A percentile compares a stretch with the other conserved stretches of the same genome.
Conservation (phyloP, 1,284 basidiomycete genomes). For the Cryptococcus floricola region DNA sequence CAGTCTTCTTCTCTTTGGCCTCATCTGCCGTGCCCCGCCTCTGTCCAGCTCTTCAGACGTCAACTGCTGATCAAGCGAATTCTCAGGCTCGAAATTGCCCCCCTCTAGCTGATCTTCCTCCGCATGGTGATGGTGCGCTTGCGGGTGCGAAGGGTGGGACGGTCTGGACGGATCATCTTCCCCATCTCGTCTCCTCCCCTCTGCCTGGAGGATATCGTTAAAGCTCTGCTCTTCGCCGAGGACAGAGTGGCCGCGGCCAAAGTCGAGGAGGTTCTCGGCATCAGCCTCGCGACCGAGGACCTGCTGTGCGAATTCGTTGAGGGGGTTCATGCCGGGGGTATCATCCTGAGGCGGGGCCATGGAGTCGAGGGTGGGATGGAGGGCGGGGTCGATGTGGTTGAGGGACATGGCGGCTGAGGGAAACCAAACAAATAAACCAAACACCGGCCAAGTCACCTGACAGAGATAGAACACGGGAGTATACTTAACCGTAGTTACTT, state of each 20-base stretch:
- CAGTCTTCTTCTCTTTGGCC: conserved; percentile 4
- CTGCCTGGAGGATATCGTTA: conserved; percentile 13
- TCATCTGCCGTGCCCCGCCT: background rate
- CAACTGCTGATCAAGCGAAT: background rate
- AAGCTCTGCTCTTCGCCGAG: conserved; percentile 13
- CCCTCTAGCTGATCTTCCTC: background rate
- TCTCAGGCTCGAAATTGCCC: background rate
- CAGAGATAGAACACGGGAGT: background rate
- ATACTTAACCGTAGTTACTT: background rate
- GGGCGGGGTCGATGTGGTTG: conserved; percentile 10
- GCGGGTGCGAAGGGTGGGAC: background rate
- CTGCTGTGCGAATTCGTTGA: conserved; percentile 17
- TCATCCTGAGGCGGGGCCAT: background rate
- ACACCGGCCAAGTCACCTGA: conserved; percentile 13
- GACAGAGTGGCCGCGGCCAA: conserved; percentile 10
- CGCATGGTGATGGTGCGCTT: background rate
- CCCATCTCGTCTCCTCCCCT: conserved; percentile 1
- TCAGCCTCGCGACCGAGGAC: conserved; percentile 14
- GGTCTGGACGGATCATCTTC: background rate
- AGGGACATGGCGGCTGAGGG: conserved; percentile 8
- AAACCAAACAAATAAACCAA: background rate
- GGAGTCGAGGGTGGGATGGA: conserved; percentile 14
- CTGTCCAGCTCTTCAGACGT: background rate
- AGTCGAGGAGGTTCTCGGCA: conserved; percentile 14
- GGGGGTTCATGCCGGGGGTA: conserved; percentile 5